phyloP scores from a whole-genome alignment of 805 yeast genomes.

The Teunomyces cretensis region DNA sequence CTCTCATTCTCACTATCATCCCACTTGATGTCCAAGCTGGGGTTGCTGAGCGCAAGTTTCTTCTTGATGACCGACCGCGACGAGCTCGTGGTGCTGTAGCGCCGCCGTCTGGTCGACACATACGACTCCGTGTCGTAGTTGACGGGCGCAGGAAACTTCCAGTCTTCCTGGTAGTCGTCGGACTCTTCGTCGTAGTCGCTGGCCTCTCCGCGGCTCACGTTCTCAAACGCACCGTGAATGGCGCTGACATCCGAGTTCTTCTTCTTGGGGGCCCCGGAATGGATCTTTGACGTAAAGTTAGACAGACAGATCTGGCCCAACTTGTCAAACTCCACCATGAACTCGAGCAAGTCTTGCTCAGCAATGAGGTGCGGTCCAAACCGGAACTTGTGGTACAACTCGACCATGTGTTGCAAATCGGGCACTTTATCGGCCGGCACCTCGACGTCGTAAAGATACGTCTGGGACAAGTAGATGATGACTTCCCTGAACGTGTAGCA shows the following conservation, averaged over 20 bases:
- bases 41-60: conserved; percentile 1
- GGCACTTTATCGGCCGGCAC: conserved; percentile 6
- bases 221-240: background rate
- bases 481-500: conserved; percentile 44
- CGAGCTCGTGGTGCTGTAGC: conserved; percentile 1
- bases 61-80: conserved; percentile 6
- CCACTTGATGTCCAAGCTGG: conserved; percentile 1
- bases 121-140: background rate
- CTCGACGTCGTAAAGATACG: conserved; percentile 1
- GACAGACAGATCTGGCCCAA: conserved; percentile 11
- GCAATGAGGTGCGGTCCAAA: conserved; percentile 63
- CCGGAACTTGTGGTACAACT: conserved; percentile 63
- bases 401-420: conserved; percentile 27
- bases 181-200: conserved; percentile 3
- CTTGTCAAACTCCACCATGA: conserved; percentile 42
- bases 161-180: conserved; percentile 1
- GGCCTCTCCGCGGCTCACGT: background rate
- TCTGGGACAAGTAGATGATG: conserved; percentile 29
- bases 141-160: conserved; percentile 1
- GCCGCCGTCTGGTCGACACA: background rate
- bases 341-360: conserved; percentile 57
- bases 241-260: background rate
- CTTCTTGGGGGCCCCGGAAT: background rate
- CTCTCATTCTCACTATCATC: conserved; percentile 4
- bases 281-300: background rate